Evolutionary conservation across 2,329 filamentous ascomycete genomes (phyloP).

Genomic region (Penicillium sp.): DNA sequence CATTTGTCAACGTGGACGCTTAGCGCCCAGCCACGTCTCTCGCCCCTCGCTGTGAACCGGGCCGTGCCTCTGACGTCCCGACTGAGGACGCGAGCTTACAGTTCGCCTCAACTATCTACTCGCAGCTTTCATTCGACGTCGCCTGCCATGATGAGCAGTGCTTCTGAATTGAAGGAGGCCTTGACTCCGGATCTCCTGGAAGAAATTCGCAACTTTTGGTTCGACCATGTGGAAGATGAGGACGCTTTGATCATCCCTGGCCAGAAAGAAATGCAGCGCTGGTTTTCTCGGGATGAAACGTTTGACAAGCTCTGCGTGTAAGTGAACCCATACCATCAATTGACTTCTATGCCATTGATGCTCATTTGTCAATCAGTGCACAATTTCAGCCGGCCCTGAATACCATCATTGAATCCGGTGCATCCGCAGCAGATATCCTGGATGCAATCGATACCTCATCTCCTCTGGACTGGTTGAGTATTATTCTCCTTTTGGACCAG

Average conservation of each 20-base stretch:
- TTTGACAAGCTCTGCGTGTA: constrained; percentile 30
- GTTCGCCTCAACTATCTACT: background rate
- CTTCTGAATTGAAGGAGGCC: constrained; percentile 16
- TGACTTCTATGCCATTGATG: background rate
- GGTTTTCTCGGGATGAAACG: constrained; percentile 23
- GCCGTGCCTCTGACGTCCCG: background rate
- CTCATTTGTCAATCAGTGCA: constrained; percentile 9
- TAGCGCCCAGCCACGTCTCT: background rate
- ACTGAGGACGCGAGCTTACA: background rate
- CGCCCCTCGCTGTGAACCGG: background rate
- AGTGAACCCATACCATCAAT: background rate
- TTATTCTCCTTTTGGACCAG: constrained; percentile 65
- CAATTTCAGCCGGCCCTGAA: constrained; percentile 28
- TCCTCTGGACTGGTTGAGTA: constrained; percentile 44
- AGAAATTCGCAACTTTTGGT: constrained; percentile 31
- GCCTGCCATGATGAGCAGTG: constrained; percentile 8
- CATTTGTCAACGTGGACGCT: background rate
- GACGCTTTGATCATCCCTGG: constrained; percentile 25
- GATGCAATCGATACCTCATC: constrained; percentile 19
- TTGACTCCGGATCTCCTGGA: constrained; percentile 26
- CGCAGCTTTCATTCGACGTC: constrained; percentile 12
- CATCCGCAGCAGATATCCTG: constrained; percentile 23
- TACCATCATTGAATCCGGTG: constrained; percentile 18
- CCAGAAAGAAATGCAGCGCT: constrained; percentile 25
- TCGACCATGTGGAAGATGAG: constrained; percentile 25